A percentile compares a stretch with the other conserved stretches of the same genome.
phyloP scores from a whole-genome alignment of 108 stramenopile genomes.

The Nitzschia sp. region DNA sequence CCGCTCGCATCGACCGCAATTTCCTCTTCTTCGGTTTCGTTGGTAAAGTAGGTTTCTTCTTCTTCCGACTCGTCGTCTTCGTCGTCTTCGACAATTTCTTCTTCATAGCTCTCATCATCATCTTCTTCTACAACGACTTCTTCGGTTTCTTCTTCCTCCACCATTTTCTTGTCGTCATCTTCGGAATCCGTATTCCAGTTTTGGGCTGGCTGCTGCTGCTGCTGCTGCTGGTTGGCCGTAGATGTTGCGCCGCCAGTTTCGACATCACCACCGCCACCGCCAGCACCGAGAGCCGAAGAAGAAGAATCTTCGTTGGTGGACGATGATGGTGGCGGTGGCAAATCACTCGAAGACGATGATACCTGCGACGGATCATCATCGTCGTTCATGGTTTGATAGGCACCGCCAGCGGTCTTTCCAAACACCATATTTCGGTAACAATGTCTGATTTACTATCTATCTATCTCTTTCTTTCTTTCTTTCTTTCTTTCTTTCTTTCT shows the following conservation, averaged over 20 bases:
- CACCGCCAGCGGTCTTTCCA: background rate
- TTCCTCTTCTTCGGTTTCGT: no score
- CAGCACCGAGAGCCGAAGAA: background rate
- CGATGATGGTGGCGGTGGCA: no score
- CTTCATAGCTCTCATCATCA: slow-evolving; percentile 1
- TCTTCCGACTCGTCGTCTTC: background rate
- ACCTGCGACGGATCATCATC: background rate
- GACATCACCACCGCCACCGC: no score
- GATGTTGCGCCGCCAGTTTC: background rate
- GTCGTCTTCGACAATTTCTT: slow-evolving; percentile 1
- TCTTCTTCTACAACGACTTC: background rate
- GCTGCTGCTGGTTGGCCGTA: background rate
- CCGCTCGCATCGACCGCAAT: no score
- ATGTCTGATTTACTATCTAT: no score
- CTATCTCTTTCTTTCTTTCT: no score
- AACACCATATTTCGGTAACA: no score
- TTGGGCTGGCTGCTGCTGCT: background rate
- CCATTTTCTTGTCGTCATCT: background rate
- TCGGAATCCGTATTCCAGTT: background rate
- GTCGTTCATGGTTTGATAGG: slow-evolving; percentile 4
- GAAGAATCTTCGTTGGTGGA: background rate
- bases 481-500: no score
- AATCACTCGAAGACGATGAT: background rate
- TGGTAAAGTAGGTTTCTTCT: no score
- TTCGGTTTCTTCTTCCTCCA: background rate